Evolutionary conservation across 2,329 filamentous ascomycete species (phyloP), one percentile per base, ranked within the genome.

Genomic region (Colletotrichum kahawae): DNA sequence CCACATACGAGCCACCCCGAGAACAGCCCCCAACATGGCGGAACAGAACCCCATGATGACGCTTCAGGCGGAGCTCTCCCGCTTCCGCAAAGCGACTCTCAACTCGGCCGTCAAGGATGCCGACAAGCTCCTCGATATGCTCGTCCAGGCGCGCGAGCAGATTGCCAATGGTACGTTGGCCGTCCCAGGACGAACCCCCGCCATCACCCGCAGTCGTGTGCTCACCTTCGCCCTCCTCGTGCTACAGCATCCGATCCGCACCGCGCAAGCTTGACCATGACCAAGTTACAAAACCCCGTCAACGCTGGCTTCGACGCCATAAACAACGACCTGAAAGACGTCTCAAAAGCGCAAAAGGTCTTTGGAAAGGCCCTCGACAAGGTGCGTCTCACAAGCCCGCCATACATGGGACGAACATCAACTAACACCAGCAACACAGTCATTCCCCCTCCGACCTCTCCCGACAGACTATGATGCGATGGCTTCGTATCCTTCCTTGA

Each of bases 361-460:
- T 98, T 97, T 83, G 93, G 93, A 78, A 98, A 96, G 82, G 92
- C 94, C 7, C 87, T 99, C 34, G 95, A 98, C 83, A 95, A 93
- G 88, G 94, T 95, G 83, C 56, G 85, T 74, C 38, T 60, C 21
- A 13, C 63, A 33, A 66, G 43, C 36, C 21, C 31, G 13, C n/a
- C 16, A n/a, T 29, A 10, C 14, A 51, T 29, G 21, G 24, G 21
- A 60, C 10, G 27, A 34, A 66, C 24, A 18, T 36, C 43, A 56
- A 9, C 57, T 82, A 70, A 82, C 70, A 70, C 27, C 7, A 48
- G 4, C 34, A n/a, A 33, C 10, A 8, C 68, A 84, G 80, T 80
- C 80, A 13, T 82, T 84, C 24, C 88, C 87, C 6, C 80, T 83
- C 12, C 91, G 92, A 16, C 87, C 94, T 16, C 92, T 96, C 0